Evolutionary conservation across 306 rosid genomes (phyloP), one percentile per base, ranked within the genome.

Genomic region (Oemleria cerasiformis): DNA sequence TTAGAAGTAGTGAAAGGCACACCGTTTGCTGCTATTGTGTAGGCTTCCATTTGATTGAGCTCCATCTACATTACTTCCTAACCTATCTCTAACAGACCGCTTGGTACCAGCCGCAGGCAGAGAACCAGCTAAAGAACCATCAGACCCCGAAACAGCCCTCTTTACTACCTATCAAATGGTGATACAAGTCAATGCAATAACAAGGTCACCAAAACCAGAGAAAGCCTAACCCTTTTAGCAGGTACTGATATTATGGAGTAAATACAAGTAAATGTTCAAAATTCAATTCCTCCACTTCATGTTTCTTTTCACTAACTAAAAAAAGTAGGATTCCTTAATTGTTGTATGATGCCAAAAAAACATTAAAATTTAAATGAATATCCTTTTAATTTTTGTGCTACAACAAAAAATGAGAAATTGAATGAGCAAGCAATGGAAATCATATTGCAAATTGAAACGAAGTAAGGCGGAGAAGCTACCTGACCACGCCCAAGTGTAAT

Each of bases 401-500:
- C n/a, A 58, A 59, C 38, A 23, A 12, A 39, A 40, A 64, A 19
- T 14, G 45, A 66, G 58, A 62, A 68, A 70, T 38, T 48, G 38
- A 56, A 45, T 17, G n/a, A 23, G 45, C 15, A 16, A 66, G 50
- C 57, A 68, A 64, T 41, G 43, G 25, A 15, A 74, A 41, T 14
- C 14, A 16, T 11, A 51, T 65, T 47, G 57, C 21, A 14, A 71
- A 39, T 23, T 7, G 2, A 72, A 65, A 4, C 36, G 57, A 65
- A 45, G 71, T 17, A 21, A 3, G 13, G 23, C 11, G 43, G 47
- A 41, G 20, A 4, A 71, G 41, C 30, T 75, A 95, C 99, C 92
- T 89, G 96, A 36, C 95, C 96, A 70, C 96, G 92, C 68, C 96
- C 99, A 51, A 95, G 90, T 47, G 96, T 91, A 56, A 95, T 92